Base-by-base conservation (phyloP, 1,284 basidiomycete species). In the Austroboletus novae-zelandiae region DNA sequence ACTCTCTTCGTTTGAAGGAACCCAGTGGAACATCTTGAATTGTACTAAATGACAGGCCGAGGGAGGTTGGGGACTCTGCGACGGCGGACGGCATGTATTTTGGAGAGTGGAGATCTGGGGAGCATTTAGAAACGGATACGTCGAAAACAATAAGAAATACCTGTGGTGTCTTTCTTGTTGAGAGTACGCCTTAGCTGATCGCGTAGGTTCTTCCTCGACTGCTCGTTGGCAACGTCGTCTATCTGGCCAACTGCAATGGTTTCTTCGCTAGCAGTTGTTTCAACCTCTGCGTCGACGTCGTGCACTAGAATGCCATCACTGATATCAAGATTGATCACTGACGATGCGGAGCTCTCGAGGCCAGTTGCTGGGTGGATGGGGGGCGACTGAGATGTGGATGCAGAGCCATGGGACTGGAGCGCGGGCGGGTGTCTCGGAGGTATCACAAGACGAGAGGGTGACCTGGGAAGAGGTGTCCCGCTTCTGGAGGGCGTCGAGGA, bases 141-240 rank as follows among this genome's bases (percentile, higher is more conserved):
- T 31, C 6, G 8, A 23, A 49, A 15, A 44, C 8, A 18, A 36
- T 20, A 41, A 3, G 27, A 44, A 57, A 45, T 42, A 71, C 71
- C 70, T 51, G 61, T 34, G 18, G 55, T 57, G 13, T 74, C 71
- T 36, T 73, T 72, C 60, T 76, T 73, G 57, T 69, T 84, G 47
- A 91, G 67, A 2, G 85, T 89, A 54, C 75, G 77, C 64, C 84
- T 75, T 32, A 91, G 64, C 51, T 89, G 83, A 53, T 89, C 85
- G 45, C 88, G 77, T 43, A 91, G 68, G 14, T 69, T 72, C 64
- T 77, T 80, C 70, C 85, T 86, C 39, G 81, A 78, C 46, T 77
- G 76, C 55, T 83, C 84, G 53, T 78, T 78, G 23, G 70, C 70
- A 48, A 61, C 50, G 23, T 71, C 67, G 20, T 73, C 71, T 31